Percentiles rank a stretch among this genome's conserved stretches.
phyloP scores from a whole-genome alignment of 192 early-diverging fungal species.

The Podila clonocystis region DNA sequence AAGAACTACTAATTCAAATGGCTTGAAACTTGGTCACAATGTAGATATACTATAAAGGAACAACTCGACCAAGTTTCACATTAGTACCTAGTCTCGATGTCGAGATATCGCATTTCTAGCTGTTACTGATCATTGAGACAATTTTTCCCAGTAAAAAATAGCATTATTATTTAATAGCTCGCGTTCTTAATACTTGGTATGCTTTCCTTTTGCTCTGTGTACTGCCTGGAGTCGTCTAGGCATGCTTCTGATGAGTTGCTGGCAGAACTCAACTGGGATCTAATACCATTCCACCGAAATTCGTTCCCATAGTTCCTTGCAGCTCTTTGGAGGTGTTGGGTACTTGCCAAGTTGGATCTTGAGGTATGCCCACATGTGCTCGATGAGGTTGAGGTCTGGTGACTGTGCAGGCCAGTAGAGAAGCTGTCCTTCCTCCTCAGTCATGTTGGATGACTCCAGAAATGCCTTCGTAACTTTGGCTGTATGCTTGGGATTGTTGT shows the following conservation, averaged over 20 bases:
- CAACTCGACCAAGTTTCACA: no score
- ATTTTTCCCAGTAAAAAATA: no score
- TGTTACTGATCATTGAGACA: no score
- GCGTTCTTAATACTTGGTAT: neutral
- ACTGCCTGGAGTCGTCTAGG: neutral
- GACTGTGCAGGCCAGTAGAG: slow-evolving; percentile 18
- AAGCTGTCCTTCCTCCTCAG: slow-evolving; percentile 14
- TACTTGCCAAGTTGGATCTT: neutral
- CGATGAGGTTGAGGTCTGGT: slow-evolving; percentile 1
- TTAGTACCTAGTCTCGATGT: no score
- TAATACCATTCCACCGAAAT: neutral
- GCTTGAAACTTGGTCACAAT: no score
- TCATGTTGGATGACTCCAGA: slow-evolving; percentile 1
- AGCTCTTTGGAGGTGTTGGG: neutral
- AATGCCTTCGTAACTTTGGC: slow-evolving; percentile 21
- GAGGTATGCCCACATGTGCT: neutral
- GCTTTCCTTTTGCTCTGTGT: neutral
- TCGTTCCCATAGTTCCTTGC: neutral
- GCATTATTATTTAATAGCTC: no score
- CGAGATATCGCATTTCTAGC: no score
- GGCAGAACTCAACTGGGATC: neutral
- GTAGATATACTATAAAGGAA: no score
- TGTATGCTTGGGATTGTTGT: slow-evolving; percentile 53
- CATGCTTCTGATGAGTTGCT: neutral
- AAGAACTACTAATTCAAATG: no score